Base-by-base conservation (phyloP, 371 early-diverging fungal species). In the Saksenaea vasiformis region DNA sequence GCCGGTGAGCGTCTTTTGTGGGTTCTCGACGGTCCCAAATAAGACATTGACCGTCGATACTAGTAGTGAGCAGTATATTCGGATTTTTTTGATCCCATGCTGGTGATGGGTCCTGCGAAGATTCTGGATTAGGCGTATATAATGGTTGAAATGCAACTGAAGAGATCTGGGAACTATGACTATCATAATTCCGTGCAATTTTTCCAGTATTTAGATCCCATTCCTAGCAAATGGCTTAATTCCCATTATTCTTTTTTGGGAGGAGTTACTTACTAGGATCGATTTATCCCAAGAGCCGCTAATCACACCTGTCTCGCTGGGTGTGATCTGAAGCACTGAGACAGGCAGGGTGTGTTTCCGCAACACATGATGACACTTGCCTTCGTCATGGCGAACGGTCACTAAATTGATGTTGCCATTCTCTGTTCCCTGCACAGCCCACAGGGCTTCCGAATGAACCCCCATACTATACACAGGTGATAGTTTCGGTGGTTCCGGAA, bases 251-350 rank as follows among this genome's bases (percentile, higher is more conserved):
- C 36, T 57, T 38, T 31, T 28, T 15, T 55, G 39, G 28, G 39
- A 38, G 17, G 34, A 34, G 3, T 15, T 9, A 60, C 80, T 68
- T 85, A 91, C 91, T 74, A 89, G 17, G 22, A 93, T 75, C 1
- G 74, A 73, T 65, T 87, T 87, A 69, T 98, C 98, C 98, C 98
- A 98, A 24, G 95, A 92, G 4, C 97, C 98, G 70, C 95, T 95
- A 38, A 95, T 80, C 54, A 91, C 73, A 0, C 86, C 84, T 27
- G 79, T 82, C 71, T 96, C 95, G 54, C 86, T 91, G 2, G 91
- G 90, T 5, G 89, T 81, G 24, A 95, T 85, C 58, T 79, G 78
- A 27, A 98, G 68, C 0, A 90, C 89, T 0, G 97, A 96, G 1
- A 98, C 97, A 1, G 93, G 90, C 11, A 78, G 86, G 7, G 78